Evolutionary conservation across 495 filamentous ascomycete genomes (phyloP).

Genomic region (Podospora didyma): DNA sequence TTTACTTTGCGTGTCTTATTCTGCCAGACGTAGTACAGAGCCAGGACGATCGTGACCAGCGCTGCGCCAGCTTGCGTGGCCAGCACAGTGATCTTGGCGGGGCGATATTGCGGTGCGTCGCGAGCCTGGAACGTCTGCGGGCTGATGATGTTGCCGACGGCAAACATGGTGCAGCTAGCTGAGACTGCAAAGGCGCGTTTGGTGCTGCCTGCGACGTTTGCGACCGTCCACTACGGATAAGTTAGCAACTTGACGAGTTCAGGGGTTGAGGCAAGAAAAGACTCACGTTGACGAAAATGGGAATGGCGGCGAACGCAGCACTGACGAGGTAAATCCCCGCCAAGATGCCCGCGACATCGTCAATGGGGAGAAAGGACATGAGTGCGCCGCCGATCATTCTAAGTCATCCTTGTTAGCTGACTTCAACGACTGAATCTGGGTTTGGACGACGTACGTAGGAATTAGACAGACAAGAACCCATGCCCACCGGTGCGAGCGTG

Average conservation of each 20-base stretch:
- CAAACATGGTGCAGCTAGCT: conserved; percentile 55
- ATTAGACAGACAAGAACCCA: conserved; percentile 20
- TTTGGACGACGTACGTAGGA: too few relatives aligned
- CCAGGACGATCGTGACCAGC: conserved; percentile 27
- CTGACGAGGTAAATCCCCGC: conserved; percentile 65
- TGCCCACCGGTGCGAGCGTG: conserved; percentile 32
- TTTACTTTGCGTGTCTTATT: conserved; percentile 26
- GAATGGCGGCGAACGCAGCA: conserved; percentile 48
- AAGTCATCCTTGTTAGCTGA: conserved; percentile 5
- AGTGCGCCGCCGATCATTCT: conserved; percentile 53
- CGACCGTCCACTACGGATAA: too few relatives aligned
- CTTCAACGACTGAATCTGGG: too few relatives aligned
- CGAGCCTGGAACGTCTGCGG: conserved; percentile 61
- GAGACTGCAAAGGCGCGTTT: conserved; percentile 43
- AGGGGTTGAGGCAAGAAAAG: too few relatives aligned
- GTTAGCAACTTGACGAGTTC: too few relatives aligned
- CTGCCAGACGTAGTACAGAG: conserved; percentile 34
- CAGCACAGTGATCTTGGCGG: conserved; percentile 59
- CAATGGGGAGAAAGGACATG: conserved; percentile 53
- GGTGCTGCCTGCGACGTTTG: conserved; percentile 8
- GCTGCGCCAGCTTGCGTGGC: conserved; percentile 32
- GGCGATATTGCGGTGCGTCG: conserved; percentile 57
- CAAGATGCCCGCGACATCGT: conserved; percentile 45
- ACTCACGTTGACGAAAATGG: conserved; percentile 38
- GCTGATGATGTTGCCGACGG: conserved; percentile 62